phyloP scores from a whole-genome alignment of 768 basidiomycete species.

The Suillus cothurnatus region DNA sequence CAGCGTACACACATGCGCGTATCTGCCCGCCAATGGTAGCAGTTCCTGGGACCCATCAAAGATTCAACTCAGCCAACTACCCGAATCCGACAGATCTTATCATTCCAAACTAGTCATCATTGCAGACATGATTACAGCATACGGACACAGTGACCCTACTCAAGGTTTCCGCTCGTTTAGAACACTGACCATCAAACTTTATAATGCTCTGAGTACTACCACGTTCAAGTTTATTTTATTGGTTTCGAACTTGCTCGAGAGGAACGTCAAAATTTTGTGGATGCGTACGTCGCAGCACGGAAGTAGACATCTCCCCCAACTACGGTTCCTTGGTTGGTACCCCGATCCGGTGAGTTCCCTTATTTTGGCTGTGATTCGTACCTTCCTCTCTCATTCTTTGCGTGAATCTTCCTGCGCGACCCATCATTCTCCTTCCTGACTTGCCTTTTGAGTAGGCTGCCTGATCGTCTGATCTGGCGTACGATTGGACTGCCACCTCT shows the following conservation, averaged over 20 bases:
- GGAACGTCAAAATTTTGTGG: neutral
- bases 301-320: slow-evolving; percentile 8
- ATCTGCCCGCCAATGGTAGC: slow-evolving; percentile 4
- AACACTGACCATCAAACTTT: slow-evolving; percentile 5
- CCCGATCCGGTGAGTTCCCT: slow-evolving; percentile 9
- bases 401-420: slow-evolving; percentile 5
- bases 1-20: neutral
- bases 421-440: slow-evolving; percentile 5
- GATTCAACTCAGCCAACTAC: slow-evolving; percentile 16
- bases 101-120: slow-evolving; percentile 10
- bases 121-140: slow-evolving; percentile 14
- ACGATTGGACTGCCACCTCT: slow-evolving; percentile 5
- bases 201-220: neutral
- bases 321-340: slow-evolving; percentile 10
- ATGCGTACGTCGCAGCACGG: slow-evolving; percentile 1
- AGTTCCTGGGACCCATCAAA: slow-evolving; percentile 16
- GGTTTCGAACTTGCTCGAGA: neutral
- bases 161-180: neutral
- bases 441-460: neutral
- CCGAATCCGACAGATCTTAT: slow-evolving; percentile 17
- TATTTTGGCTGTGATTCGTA: slow-evolving; percentile 9
- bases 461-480: neutral
- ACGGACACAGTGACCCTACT: slow-evolving; percentile 3
- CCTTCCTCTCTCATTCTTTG: slow-evolving; percentile 3
- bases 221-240: neutral